These are phyloP conservation scores for Patellaria atrata DNA, from an alignment of 495 filamentous ascomycete species.

Conservation along the genomic window DNA sequence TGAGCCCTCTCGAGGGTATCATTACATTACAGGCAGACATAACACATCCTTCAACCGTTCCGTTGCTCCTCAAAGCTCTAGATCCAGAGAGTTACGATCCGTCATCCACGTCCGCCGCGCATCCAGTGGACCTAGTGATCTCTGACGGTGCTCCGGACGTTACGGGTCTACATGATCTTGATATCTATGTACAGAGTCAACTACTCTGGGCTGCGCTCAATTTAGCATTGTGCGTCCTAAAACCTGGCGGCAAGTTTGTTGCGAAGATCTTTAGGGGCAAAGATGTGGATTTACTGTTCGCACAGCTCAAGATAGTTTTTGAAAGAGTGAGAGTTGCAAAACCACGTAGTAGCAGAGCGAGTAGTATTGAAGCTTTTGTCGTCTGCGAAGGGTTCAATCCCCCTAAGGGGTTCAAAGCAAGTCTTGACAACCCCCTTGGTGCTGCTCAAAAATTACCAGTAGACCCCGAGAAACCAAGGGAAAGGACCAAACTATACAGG, in stretches of 20 bases:
- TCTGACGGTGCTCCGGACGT: slow-evolving; percentile 95
- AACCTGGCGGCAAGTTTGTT: slow-evolving; percentile 87
- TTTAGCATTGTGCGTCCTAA: slow-evolving; percentile 77
- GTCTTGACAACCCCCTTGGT: slow-evolving; percentile 51
- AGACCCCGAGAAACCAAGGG: slow-evolving; percentile 8
- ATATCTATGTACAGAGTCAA: slow-evolving; percentile 95
- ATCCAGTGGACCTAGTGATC: slow-evolving; percentile 81
- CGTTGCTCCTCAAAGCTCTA: slow-evolving; percentile 69
- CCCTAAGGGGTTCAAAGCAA: slow-evolving; percentile 42
- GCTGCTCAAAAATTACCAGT: slow-evolving; percentile 35
- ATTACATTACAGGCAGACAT: slow-evolving; percentile 87
- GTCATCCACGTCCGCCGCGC: slow-evolving; percentile 34
- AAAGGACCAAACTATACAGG: slow-evolving; percentile 24
- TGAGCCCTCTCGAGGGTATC: slow-evolving; percentile 84
- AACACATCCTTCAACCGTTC: slow-evolving; percentile 89
- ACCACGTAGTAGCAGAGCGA: slow-evolving; percentile 79
- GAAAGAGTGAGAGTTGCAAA: slow-evolving; percentile 80
- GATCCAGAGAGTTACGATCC: slow-evolving; percentile 57
- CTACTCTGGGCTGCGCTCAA: slow-evolving; percentile 88
- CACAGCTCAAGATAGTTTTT: slow-evolving; percentile 83
- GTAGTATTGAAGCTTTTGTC: slow-evolving; percentile 90
- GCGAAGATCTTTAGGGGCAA: slow-evolving; percentile 94
- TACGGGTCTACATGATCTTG: slow-evolving; percentile 88
- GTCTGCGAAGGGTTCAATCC: slow-evolving; percentile 78
- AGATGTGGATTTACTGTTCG: slow-evolving; percentile 83